These are phyloP conservation scores for Sporothrix mexicana DNA, from an alignment of 2,329 filamentous ascomycete species.

Conservation along the genomic window DNA sequence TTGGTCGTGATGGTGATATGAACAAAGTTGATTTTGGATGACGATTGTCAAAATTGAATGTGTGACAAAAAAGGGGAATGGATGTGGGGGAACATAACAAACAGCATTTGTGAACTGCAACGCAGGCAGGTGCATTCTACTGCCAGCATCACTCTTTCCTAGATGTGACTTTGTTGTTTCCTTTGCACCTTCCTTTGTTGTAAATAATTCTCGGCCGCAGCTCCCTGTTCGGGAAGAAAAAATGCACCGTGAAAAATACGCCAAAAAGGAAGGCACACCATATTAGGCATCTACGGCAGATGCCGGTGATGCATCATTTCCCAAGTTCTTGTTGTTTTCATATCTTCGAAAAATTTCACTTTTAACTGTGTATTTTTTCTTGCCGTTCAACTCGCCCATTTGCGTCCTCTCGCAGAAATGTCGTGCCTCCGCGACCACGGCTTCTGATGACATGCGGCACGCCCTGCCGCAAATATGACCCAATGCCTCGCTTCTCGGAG, in stretches of 20 bases:
- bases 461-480: slow-evolving; percentile 3
- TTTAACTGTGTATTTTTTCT: too few species aligned
- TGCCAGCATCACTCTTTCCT: slow-evolving; percentile 27
- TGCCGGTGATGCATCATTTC: slow-evolving; percentile 11
- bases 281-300: not conserved
- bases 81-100: not conserved
- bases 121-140: not conserved
- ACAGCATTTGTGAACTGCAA: too few species aligned
- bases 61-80: not conserved
- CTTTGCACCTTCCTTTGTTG: slow-evolving; percentile 32
- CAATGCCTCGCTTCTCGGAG: not conserved
- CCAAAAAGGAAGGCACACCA: slow-evolving; percentile 5
- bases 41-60: not conserved
- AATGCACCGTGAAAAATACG: slow-evolving; percentile 6
- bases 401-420: not conserved
- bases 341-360: not conserved
- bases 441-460: slow-evolving; percentile 11
- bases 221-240: slow-evolving; percentile 27
- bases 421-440: not conserved
- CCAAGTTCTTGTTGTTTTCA: not conserved
- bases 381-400: too few species aligned
- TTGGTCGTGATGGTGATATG: not conserved
- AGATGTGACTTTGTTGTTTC: not conserved
- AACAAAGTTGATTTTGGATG: not conserved
- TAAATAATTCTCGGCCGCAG: not conserved